Evolutionary conservation across 139 green algal species (phyloP), one percentile per base, ranked within the genome.

Genomic region (Pleodorina starrii): DNA sequence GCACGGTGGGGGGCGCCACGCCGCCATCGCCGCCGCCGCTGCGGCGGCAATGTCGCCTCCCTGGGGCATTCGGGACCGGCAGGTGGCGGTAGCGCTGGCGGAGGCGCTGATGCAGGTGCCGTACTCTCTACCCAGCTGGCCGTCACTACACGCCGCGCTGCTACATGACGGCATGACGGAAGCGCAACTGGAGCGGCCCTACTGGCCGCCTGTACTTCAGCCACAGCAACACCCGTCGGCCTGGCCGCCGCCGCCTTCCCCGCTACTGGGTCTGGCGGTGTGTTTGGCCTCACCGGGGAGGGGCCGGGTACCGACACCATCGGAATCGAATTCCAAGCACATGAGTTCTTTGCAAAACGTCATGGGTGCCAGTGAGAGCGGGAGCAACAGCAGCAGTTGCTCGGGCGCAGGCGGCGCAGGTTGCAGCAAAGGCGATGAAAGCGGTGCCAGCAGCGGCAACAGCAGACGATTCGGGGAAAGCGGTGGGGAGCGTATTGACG

Each of bases 211-310:
- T 21, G 21, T 32, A 9, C 54, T 66, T n/a, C 32, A 48, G 69
- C 6, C 2, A 46, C 69, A 77, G 69, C 63, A 40, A 40, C 63
- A 73, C 21, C 63, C 63, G 16, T 73, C 63, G 27, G 25, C 63
- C 36, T 76, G 68, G 68, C 35, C 68, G 60, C 57, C 63, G 27
- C 79, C 51, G 57, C 80, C 80, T 27, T 60, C 80, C 17, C 60
- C 80, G 6, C 80, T 59, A 27, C 27, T 32, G 17, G 80, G 54
- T 10, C 42, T 87, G 80, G 80, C 80, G n/a, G 60, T 87, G 29
- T 87, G 80, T 46, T 27, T 87, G 60, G 57, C 40, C 6, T 25
- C 79, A 9, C 79, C 79, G 0, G 59, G 54, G 29, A 66, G 54
- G 54, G 54, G 54, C 25, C 9, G 21, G 29, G 21, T 25, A 66